phyloP scores from a whole-genome alignment of 345 rosid species.

The Lepidium africanum region DNA sequence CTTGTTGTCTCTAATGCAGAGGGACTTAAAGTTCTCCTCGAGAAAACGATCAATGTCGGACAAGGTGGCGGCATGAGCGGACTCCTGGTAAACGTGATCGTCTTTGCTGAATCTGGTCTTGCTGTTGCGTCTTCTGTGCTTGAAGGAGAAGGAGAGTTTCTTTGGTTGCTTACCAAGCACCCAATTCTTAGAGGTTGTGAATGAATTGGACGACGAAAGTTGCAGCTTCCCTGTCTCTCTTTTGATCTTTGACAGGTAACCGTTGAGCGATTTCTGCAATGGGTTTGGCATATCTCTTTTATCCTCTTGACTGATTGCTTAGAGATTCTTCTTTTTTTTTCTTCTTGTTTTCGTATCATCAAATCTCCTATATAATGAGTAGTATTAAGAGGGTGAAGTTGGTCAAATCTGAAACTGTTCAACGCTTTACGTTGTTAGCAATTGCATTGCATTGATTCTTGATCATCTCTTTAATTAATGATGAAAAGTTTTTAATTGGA shows the following conservation, averaged over 20 bases:
- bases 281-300: slow-evolving; percentile 46
- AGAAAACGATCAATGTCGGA: slow-evolving; percentile 77
- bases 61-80: slow-evolving; percentile 50
- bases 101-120: slow-evolving; percentile 3
- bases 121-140: not conserved
- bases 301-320: too few species aligned
- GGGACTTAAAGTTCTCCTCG: slow-evolving; percentile 75
- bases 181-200: slow-evolving; percentile 42
- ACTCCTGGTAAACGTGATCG: not conserved
- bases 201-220: slow-evolving; percentile 24
- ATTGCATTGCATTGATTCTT: too few species aligned
- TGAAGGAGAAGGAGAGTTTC: slow-evolving; percentile 50
- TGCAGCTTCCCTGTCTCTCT: slow-evolving; percentile 31
- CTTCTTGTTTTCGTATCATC: too few species aligned
- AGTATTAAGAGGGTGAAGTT: not conserved
- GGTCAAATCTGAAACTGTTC: slow-evolving; percentile 23
- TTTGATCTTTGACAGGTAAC: slow-evolving; percentile 61
- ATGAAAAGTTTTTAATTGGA: slow-evolving; percentile 4
- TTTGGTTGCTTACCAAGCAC: slow-evolving; percentile 52
- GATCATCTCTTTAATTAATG: not conserved
- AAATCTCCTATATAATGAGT: too few species aligned
- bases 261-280: slow-evolving; percentile 52
- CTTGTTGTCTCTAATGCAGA: slow-evolving; percentile 43
- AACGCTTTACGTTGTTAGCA: slow-evolving; percentile 15
- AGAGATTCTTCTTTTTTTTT: too few species aligned